phyloP scores from a whole-genome alignment of 331 rosid genomes.

The Spiraea crenata region DNA sequence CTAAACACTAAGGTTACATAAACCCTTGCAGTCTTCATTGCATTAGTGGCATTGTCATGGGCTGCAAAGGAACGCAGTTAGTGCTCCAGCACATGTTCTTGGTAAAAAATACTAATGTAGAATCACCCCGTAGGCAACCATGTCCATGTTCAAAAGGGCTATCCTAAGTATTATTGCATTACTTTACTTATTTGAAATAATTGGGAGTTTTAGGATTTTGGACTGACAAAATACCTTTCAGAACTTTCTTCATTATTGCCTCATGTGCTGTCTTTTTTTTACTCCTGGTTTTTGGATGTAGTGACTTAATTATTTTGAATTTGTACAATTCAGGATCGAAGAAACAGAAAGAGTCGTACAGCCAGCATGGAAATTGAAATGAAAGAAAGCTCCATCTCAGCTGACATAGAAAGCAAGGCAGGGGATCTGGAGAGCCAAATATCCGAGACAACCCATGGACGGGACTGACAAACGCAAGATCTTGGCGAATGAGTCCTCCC shows the following conservation, averaged over 20 bases:
- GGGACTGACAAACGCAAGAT: conserved; percentile 41
- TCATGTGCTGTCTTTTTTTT: not conserved
- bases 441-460: conserved; percentile 39
- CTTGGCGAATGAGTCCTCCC: conserved; percentile 28
- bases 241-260: not conserved
- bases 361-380: conserved; percentile 67
- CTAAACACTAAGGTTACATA: no score
- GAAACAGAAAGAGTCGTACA: conserved; percentile 67
- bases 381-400: conserved; percentile 54
- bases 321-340: conserved; percentile 61
- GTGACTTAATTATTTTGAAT: not conserved
- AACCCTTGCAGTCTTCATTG: no score
- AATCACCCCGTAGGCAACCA: no score
- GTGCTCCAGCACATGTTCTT: no score
- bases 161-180: no score
- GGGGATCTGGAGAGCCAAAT: conserved; percentile 41
- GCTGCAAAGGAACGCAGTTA: no score
- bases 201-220: no score
- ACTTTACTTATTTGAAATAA: not conserved
- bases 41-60: no score
- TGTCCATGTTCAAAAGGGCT: no score
- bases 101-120: no score
- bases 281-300: not conserved
- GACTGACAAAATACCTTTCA: no score
- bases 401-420: conserved; percentile 41